These are phyloP conservation scores for Fusarium compactum DNA, from an alignment of 2,329 filamentous ascomycete species.

Conservation along the genomic window DNA sequence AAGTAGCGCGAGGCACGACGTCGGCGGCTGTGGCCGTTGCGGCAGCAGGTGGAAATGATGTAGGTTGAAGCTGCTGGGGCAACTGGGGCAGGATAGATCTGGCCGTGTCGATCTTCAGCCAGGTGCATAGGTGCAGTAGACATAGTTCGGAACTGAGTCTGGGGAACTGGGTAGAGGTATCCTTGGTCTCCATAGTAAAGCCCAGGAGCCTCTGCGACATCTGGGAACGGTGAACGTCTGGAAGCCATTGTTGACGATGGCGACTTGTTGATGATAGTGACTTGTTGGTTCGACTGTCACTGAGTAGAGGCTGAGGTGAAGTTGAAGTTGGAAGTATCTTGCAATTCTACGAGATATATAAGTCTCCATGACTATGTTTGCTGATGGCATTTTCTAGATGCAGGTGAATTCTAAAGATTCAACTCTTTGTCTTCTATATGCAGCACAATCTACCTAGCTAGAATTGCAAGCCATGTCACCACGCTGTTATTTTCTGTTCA, in stretches of 20 bases:
- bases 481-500: not conserved
- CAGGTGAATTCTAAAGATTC: not conserved
- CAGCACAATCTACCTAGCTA: not conserved
- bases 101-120: conserved; percentile 14
- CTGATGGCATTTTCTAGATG: not conserved
- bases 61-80: conserved; percentile 1
- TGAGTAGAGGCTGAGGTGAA: not conserved
- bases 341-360: conserved; percentile 15
- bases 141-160: conserved; percentile 3
- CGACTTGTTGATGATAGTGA: not conserved
- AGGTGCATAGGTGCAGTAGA: not conserved
- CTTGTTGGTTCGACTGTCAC: not conserved
- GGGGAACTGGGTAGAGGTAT: conserved; percentile 14
- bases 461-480: not conserved
- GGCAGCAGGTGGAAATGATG: conserved; percentile 7
- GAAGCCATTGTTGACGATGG: conserved; percentile 17
- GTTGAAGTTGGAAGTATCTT: not conserved
- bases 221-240: conserved; percentile 14
- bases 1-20: conserved; percentile 17
- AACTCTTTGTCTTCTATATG: not conserved
- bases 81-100: conserved; percentile 9
- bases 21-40: conserved; percentile 2
- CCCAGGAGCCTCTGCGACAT: not conserved
- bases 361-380: conserved; percentile 4
- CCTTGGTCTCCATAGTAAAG: conserved; percentile 6